Evolutionary conservation across 176 grass and related monocot genomes (phyloP).

Genomic region (Triticum timopheevii): DNA sequence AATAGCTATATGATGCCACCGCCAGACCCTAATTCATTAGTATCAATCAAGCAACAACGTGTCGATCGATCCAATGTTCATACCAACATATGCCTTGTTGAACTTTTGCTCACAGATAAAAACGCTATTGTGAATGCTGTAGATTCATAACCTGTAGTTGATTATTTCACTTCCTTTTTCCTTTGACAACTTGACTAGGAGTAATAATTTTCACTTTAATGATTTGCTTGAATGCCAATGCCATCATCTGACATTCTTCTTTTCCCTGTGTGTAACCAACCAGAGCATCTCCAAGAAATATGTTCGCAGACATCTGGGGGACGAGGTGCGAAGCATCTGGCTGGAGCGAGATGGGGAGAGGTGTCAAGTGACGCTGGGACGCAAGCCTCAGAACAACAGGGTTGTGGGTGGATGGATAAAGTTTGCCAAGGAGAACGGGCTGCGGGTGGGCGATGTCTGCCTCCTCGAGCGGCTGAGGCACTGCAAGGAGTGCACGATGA

Average conservation of each 20-base stretch:
- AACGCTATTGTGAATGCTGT: neutral
- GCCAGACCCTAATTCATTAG: neutral
- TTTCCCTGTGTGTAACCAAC: neutral
- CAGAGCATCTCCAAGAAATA: neutral
- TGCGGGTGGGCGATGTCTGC: neutral
- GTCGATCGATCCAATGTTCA: neutral
- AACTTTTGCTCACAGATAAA: too few species aligned
- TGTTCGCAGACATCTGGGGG: neutral
- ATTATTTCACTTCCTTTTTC: neutral
- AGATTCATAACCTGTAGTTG: neutral
- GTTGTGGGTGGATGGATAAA: neutral
- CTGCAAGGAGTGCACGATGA: neutral
- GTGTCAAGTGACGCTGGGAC: neutral
- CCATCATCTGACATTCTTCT: neutral
- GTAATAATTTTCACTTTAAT: neutral
- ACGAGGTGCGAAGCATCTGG: slow-evolving; percentile 6
- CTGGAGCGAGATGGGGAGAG: neutral
- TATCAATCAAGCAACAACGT: neutral
- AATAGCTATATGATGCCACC: neutral
- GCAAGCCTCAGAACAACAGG: neutral
- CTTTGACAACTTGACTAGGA: too few species aligned
- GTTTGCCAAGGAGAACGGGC: neutral
- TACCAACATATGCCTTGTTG: too few species aligned
- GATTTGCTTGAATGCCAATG: neutral
- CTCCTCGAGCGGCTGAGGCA: neutral